phyloP scores from a whole-genome alignment of 768 basidiomycete species.

The Kwoniella newhampshirensis region DNA sequence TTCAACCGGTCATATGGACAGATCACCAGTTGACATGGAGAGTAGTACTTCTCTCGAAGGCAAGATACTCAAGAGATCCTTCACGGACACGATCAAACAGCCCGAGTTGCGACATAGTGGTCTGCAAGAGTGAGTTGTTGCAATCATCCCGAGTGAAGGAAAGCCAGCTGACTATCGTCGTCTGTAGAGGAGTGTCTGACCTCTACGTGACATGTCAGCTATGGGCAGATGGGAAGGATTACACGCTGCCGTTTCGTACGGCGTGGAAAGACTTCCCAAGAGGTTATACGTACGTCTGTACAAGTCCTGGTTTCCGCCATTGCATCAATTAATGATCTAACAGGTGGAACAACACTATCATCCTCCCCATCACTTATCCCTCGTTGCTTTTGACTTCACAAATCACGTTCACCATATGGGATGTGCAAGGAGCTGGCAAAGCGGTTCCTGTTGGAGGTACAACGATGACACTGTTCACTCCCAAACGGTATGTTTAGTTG shows the following conservation, averaged over 20 bases:
- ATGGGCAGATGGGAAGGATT: conserved; percentile 85
- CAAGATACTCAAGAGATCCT: conserved; percentile 65
- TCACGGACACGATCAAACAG: conserved; percentile 77
- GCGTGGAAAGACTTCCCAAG: conserved; percentile 89
- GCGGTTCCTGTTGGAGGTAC: conserved; percentile 85
- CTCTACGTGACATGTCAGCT: conserved; percentile 91
- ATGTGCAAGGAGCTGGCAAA: conserved; percentile 77
- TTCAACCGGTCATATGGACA: neutral
- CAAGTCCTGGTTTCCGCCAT: too few relatives aligned
- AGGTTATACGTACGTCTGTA: conserved; percentile 70
- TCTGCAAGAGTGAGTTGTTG: conserved; percentile 62
- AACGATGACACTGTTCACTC: conserved; percentile 84
- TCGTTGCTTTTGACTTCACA: conserved; percentile 87
- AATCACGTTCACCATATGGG: conserved; percentile 92
- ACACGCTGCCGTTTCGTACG: conserved; percentile 88
- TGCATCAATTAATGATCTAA: too few relatives aligned
- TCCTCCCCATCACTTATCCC: conserved; percentile 86
- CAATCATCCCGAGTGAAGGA: neutral
- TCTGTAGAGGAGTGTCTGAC: conserved; percentile 75
- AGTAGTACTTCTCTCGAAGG: conserved; percentile 65
- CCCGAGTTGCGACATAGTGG: conserved; percentile 82
- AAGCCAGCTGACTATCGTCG: conserved; percentile 6
- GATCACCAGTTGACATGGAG: neutral
- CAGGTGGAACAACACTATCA: conserved; percentile 96
- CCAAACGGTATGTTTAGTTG: conserved; percentile 71